Base-by-base conservation (phyloP, 768 basidiomycete genomes). In the Mycena sanguinolenta region DNA sequence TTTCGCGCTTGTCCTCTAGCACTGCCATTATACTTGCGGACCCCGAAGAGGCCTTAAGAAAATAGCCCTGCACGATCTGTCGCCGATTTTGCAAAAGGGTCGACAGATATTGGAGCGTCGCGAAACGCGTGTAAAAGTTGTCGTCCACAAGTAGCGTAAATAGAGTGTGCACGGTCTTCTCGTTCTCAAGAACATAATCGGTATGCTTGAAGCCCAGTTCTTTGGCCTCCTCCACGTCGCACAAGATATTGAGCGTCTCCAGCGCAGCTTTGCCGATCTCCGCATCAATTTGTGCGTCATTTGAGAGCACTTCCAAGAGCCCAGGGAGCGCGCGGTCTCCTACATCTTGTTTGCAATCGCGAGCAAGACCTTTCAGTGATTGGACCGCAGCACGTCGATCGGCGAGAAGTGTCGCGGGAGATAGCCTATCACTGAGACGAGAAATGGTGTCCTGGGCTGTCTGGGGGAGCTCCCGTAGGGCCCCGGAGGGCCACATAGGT, bases 361-460 rank as follows among this genome's bases (percentile, higher is more conserved):
- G 89, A 54, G 92, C 85, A 62, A 99, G 90, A 25, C 97, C 97
- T 79, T 99, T 99, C 73, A 99, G 87, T 0, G 95, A 90, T 61
- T 98, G 84, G n/a, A 99, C 92, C 0, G 97, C 93, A 30, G 97
- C 97, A 67, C 95, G 89, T 75, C 98, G 87, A 82, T 99, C 98
- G 34, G 96, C 93, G 19, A 97, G 89, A 28, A 95, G 89, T 0
- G 94, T 92, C 4, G 93, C 90, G n/a, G 96, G 95, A 23, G 95
- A 93, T 25, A 99, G 89, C 34, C 96, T 85, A 78, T 98, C 96
- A 73, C 92, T 93, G 72, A 99, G 91, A 74, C 92, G 91, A 32
- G 89, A 88, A 76, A 99, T 96, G 25, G 95, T 96, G 66, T 97
- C 96, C 27, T 87, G 81, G 2, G 96, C 87, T 0, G 92, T 93